Evolutionary conservation across 78 protist species (phyloP).

Genomic region (Isochrysis galbana): DNA sequence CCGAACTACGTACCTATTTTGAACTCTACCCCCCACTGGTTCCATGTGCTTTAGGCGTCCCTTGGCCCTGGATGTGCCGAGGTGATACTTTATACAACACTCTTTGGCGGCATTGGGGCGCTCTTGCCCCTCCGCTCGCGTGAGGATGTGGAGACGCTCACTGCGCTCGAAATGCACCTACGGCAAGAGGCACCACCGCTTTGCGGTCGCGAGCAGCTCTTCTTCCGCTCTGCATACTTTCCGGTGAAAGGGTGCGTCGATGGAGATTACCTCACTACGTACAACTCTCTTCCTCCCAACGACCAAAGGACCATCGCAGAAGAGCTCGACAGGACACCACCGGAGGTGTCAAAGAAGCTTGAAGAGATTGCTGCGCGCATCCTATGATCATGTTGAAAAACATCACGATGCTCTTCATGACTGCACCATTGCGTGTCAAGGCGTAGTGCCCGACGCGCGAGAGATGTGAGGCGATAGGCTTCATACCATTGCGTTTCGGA

Average conservation of each 20-base stretch:
- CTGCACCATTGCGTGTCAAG: too few species aligned
- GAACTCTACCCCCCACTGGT: too few species aligned
- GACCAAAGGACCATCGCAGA: conserved; percentile 76
- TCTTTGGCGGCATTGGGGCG: conserved; percentile 58
- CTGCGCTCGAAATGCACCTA: conserved; percentile 86
- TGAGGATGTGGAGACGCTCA: conserved; percentile 85
- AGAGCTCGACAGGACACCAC: conserved; percentile 77
- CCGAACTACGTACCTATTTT: too few species aligned
- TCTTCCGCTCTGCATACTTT: conserved; percentile 84
- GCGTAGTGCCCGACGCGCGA: neutral
- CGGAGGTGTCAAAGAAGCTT: conserved; percentile 77
- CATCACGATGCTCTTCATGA: too few species aligned
- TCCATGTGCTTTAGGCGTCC: too few species aligned
- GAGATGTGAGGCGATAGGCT: too few species aligned
- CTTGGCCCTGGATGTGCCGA: conserved; percentile 46
- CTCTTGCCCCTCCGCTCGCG: conserved; percentile 71
- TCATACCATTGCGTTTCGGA: too few species aligned
- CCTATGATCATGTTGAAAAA: neutral
- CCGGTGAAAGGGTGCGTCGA: conserved; percentile 88
- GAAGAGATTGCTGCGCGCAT: conserved; percentile 72
- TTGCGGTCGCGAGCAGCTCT: conserved; percentile 75
- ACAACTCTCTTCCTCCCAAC: conserved; percentile 35
- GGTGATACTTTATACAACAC: conserved; percentile 17
- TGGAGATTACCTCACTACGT: conserved; percentile 91
- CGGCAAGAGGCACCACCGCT: conserved; percentile 64